These are phyloP conservation scores for Penicillium cataractarum DNA, from an alignment of 495 filamentous ascomycete genomes.

Conservation along the genomic window DNA sequence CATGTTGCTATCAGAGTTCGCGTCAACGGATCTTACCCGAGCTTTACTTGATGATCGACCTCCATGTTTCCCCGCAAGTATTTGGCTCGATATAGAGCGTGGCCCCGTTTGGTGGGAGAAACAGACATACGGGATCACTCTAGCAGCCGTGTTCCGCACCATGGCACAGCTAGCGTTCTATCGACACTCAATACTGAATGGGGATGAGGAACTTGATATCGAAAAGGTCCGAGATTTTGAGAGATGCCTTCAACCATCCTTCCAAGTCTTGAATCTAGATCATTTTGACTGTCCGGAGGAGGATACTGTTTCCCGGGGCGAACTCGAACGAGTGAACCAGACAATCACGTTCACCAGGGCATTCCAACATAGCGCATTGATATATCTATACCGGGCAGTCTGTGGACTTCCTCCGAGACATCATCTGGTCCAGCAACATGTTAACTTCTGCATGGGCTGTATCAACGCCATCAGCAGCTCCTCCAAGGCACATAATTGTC, in stretches of 20 bases:
- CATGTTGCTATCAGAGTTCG: slow-evolving; percentile 42
- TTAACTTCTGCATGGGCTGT: slow-evolving; percentile 18
- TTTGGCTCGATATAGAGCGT: slow-evolving; percentile 23
- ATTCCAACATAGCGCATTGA: slow-evolving; percentile 25
- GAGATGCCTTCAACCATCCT: slow-evolving; percentile 15
- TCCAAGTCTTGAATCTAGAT: slow-evolving; percentile 11
- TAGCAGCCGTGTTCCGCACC: slow-evolving; percentile 18
- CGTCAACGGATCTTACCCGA: slow-evolving; percentile 41
- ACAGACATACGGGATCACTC: slow-evolving; percentile 20
- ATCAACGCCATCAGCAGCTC: slow-evolving; percentile 20
- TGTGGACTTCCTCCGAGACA: slow-evolving; percentile 24
- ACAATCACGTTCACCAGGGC: slow-evolving; percentile 21
- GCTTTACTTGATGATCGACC: slow-evolving; percentile 20
- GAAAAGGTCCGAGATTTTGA: slow-evolving; percentile 20
- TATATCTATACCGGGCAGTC: slow-evolving; percentile 26
- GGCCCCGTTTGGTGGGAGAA: slow-evolving; percentile 29
- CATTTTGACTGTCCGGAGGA: slow-evolving; percentile 17
- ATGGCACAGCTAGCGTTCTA: slow-evolving; percentile 25
- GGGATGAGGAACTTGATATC: slow-evolving; percentile 11
- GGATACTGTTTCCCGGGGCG: slow-evolving; percentile 6
- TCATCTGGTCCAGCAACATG: slow-evolving; percentile 25
- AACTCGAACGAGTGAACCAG: slow-evolving; percentile 17
- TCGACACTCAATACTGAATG: slow-evolving; percentile 16
- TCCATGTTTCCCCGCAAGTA: slow-evolving; percentile 23
- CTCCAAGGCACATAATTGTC: slow-evolving; percentile 25